A percentile compares a stretch with the other conserved stretches of the same genome.
phyloP scores from a whole-genome alignment of 2,329 filamentous ascomycete species.

The Xylaria sp. region DNA sequence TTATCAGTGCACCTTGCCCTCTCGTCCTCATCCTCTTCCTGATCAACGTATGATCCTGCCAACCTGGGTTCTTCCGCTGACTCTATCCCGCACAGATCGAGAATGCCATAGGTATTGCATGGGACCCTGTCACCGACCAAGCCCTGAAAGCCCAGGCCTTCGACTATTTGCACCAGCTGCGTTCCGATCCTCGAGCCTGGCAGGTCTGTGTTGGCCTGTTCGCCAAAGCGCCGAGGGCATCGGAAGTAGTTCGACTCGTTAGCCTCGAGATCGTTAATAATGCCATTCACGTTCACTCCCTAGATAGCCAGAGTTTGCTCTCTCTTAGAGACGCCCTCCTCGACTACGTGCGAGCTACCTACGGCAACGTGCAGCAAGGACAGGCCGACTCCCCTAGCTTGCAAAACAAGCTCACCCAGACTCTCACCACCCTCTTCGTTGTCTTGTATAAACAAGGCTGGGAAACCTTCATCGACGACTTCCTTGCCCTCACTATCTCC shows the following conservation, averaged over 20 bases:
- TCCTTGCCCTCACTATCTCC: slow-evolving; percentile 72
- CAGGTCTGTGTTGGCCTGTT: slow-evolving; percentile 88
- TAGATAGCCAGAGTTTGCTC: slow-evolving; percentile 72
- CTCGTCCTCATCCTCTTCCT: slow-evolving; percentile 9
- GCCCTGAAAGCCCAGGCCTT: slow-evolving; percentile 80
- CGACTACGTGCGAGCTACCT: slow-evolving; percentile 77
- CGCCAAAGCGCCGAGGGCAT: slow-evolving; percentile 71
- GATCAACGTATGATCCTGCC: slow-evolving; percentile 2
- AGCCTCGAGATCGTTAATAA: slow-evolving; percentile 93
- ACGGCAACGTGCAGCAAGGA: slow-evolving; percentile 61
- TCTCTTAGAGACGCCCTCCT: slow-evolving; percentile 82
- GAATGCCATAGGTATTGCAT: slow-evolving; percentile 94
- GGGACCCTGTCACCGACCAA: slow-evolving; percentile 76
- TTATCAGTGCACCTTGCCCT: not conserved
- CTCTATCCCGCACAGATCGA: slow-evolving; percentile 69
- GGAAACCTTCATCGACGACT: slow-evolving; percentile 89
- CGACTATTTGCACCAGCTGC: slow-evolving; percentile 77
- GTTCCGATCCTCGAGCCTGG: slow-evolving; percentile 83
- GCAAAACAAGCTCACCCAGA: slow-evolving; percentile 97
- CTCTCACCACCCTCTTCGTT: slow-evolving; percentile 90
- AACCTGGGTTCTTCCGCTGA: not conserved
- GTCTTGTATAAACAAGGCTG: slow-evolving; percentile 83
- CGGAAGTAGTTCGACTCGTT: slow-evolving; percentile 85
- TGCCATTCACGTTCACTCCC: slow-evolving; percentile 77
- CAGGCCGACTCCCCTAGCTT: slow-evolving; percentile 72